phyloP scores from a whole-genome alignment of 2,329 filamentous ascomycete species.

The Trichoderma atroviride region DNA sequence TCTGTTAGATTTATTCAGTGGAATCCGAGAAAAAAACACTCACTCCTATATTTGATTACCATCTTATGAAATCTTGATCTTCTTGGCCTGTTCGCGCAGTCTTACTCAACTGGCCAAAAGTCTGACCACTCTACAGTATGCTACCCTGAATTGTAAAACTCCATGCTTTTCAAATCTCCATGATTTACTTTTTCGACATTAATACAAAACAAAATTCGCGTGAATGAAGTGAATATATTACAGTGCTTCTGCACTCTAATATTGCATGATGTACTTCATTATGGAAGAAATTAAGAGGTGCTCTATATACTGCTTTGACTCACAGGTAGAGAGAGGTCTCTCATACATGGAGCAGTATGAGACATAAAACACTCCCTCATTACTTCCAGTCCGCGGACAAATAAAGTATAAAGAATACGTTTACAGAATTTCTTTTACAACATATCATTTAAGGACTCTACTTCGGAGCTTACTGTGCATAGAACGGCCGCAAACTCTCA shows the following conservation, averaged over 20 bases:
- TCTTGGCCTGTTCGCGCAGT: no score
- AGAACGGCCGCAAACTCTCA: background rate
- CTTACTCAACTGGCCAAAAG: background rate
- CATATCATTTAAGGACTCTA: background rate
- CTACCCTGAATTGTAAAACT: background rate
- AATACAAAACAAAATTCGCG: background rate
- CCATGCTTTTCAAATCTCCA: background rate
- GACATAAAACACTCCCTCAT: background rate
- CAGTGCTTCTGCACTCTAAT: background rate
- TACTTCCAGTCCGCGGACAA: background rate
- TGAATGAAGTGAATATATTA: background rate
- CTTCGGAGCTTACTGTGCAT: background rate
- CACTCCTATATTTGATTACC: background rate
- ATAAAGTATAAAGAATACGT: background rate
- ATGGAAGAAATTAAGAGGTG: background rate
- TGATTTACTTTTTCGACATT: background rate
- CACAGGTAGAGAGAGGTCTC: background rate
- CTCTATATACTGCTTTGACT: background rate
- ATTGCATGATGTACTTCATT: background rate
- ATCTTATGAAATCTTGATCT: no score
- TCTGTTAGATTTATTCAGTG: background rate
- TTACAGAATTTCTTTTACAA: background rate
- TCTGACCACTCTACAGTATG: background rate
- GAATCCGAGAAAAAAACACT: background rate
- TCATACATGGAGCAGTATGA: background rate